These are phyloP conservation scores for Penicillium egyptiacum DNA, from an alignment of 495 filamentous ascomycete species.

Conservation along the genomic window DNA sequence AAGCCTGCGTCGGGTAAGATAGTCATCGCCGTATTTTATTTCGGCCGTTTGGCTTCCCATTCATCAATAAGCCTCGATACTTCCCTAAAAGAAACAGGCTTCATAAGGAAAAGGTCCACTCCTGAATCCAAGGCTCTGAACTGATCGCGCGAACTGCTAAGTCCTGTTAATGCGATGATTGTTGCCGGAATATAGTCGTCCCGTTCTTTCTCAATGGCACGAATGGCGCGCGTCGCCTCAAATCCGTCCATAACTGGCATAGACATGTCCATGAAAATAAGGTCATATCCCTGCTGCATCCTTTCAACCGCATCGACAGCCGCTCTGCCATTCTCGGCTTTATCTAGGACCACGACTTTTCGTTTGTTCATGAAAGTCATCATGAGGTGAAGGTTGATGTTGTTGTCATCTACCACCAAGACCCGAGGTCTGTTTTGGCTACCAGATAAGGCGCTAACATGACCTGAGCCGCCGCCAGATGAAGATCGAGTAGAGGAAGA, in stretches of 20 bases:
- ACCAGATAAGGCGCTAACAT: not conserved
- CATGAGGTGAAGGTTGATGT: conserved; percentile 69
- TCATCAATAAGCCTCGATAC: conserved; percentile 49
- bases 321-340: conserved; percentile 52
- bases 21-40: not conserved
- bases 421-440: conserved; percentile 31
- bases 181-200: conserved; percentile 41
- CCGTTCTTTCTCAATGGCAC: conserved; percentile 56
- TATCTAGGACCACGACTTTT: conserved; percentile 35
- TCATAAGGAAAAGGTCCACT: conserved; percentile 70
- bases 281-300: conserved; percentile 45
- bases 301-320: conserved; percentile 52
- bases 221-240: conserved; percentile 66
- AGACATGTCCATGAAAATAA: conserved; percentile 67
- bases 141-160: conserved; percentile 63
- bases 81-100: conserved; percentile 60
- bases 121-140: conserved; percentile 64
- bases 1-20: not conserved
- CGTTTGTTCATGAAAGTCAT: conserved; percentile 59
- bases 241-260: conserved; percentile 79
- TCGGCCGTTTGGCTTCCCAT: conserved; percentile 34
- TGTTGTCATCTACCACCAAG: conserved; percentile 73
- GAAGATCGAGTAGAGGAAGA: not conserved
- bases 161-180: conserved; percentile 70
- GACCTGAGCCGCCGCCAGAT: not conserved